These are phyloP conservation scores for Zygotorulaspora chibaensis DNA, from an alignment of 805 yeast genomes.

Conservation along the genomic window DNA sequence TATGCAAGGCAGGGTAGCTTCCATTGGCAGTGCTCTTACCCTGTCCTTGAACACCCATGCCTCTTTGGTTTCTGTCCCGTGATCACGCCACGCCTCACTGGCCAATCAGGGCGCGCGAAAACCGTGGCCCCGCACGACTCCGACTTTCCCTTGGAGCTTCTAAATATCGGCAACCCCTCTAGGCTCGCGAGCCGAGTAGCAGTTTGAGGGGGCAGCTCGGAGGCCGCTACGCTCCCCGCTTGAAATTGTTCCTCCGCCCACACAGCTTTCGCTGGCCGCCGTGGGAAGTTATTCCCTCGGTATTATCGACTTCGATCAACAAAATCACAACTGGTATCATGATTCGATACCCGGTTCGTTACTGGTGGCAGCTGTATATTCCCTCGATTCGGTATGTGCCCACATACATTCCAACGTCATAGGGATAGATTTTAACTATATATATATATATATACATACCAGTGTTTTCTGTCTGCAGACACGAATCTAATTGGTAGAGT, in stretches of 20 bases:
- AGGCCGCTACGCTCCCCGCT: background rate
- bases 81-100: background rate
- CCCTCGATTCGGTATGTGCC: conserved; percentile 1
- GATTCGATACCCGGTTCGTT: too few relatives aligned
- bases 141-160: background rate
- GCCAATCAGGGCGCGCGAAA: conserved; percentile 6
- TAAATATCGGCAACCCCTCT: too few relatives aligned
- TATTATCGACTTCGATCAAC: background rate
- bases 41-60: background rate
- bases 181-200: background rate
- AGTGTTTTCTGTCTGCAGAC: background rate
- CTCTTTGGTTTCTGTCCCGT: background rate
- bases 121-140: background rate
- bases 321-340: too few relatives aligned
- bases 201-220: background rate
- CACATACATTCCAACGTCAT: too few relatives aligned
- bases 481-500: background rate
- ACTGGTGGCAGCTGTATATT: background rate
- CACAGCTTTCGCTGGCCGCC: background rate
- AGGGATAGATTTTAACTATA: too few relatives aligned
- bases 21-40: too few relatives aligned
- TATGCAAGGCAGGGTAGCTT: too few relatives aligned
- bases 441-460: background rate
- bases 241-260: background rate
- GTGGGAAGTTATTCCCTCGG: background rate